Base-by-base conservation (phyloP, 306 rosid species). In the Dryas octopetala region DNA sequence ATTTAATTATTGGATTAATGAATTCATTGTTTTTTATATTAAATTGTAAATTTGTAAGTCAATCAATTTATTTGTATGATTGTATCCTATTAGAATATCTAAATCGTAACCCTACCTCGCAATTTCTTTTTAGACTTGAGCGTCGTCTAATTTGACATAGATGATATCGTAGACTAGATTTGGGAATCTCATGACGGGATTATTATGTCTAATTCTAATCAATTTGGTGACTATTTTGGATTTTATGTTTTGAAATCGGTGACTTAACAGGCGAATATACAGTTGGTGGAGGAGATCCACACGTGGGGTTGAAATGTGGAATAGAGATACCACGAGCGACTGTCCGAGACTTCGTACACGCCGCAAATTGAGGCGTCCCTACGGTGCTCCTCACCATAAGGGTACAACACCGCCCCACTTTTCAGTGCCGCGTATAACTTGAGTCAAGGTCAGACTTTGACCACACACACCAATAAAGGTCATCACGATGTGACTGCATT, bases 351-450 rank as follows among this genome's bases (percentile, higher is more conserved):
- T 28, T 3, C 2, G 48, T n/a, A 4, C 49, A 62, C 75, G 78
- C 78, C 68, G 80, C 80, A 74, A 72, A 73, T 74, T 72, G 66
- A 1, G 13, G 79, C 38, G 38, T 12, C 80, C 82, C 73, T 52
- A 51, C 73, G 38, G 1, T 51, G 77, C 7, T 63, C 67, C 77
- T 11, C 72, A 58, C 47, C 12, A 55, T 9, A 62, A 66, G 12
- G n/a, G 74, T 66, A 61, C 50, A 52, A 1, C 65, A 70, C 73
- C 69, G 59, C 14, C 80, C 66, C 19, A 64, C 13, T 2, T 8
- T 62, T 26, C 61, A 54, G 74, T 38, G 79, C 79, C 82, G 73
- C 66, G 13, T 45, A 7, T 71, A n/a, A 0, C 9, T 7, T 3
- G 14, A 6, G 54, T 66, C 53, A 8, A 13, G 53, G 40, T 67